Evolutionary conservation across 1,284 basidiomycete genomes (phyloP).

Genomic region (Pterula multifida): DNA sequence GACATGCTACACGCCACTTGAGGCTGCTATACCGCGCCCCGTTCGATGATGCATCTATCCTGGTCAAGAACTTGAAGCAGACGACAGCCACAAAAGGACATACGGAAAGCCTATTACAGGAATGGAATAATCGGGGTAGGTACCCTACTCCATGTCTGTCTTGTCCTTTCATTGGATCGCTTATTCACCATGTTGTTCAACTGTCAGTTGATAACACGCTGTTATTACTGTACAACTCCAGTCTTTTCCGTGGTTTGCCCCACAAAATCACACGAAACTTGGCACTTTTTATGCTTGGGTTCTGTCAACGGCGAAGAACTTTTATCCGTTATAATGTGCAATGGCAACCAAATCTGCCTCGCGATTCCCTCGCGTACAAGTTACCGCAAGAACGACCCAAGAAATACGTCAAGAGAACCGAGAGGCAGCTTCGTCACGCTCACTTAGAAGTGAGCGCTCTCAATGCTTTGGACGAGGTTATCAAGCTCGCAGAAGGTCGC

Average conservation of each 20-base stretch:
- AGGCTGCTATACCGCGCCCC: constrained; percentile 40
- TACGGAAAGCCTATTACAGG: background rate
- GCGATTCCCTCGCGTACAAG: constrained; percentile 15
- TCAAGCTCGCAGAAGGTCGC: constrained; percentile 20
- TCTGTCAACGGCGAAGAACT: constrained; percentile 18
- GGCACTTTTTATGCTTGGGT: constrained; percentile 21
- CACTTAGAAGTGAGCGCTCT: background rate
- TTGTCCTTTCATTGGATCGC: background rate
- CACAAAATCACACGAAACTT: constrained; percentile 45
- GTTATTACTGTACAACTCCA: constrained; percentile 39
- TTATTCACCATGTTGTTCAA: background rate
- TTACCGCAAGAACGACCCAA: constrained; percentile 3
- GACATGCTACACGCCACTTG: constrained; percentile 27
- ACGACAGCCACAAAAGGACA: constrained; percentile 11
- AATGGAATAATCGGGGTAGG: constrained; percentile 1
- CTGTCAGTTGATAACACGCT: constrained; percentile 46
- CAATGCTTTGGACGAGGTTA: constrained; percentile 18
- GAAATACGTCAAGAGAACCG: background rate
- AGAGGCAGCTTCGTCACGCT: background rate
- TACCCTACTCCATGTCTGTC: constrained; percentile 5
- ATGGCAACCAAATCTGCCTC: constrained; percentile 35
- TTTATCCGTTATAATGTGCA: constrained; percentile 12
- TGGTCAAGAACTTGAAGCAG: constrained; percentile 27
- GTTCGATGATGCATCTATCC: constrained; percentile 40
- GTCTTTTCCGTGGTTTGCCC: constrained; percentile 46